Conservation (phyloP, 345 rosid genomes). For the Boechera divaricarpa region DNA sequence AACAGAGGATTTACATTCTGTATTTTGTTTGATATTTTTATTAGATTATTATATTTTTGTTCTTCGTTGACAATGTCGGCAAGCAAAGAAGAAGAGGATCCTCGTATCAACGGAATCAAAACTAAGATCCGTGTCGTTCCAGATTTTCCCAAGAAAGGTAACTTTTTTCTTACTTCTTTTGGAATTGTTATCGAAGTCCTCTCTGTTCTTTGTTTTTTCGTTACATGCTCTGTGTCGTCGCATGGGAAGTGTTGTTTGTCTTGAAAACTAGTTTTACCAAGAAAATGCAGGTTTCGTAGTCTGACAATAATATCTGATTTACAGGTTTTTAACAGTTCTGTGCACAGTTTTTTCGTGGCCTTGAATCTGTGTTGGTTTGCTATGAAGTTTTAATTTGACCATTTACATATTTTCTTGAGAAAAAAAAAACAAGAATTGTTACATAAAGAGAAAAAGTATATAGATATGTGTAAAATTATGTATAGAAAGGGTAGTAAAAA, state of each 20-base stretch:
- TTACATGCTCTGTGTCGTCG: constrained; percentile 32
- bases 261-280: not conserved
- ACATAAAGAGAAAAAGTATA: not conserved
- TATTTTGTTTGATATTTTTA: not conserved
- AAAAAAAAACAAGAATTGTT: constrained; percentile 7
- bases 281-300: constrained; percentile 27
- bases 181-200: not conserved
- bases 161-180: not conserved
- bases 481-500: not conserved
- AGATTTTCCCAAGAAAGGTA: constrained; percentile 83
- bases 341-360: not conserved
- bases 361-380: constrained; percentile 14
- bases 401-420: not conserved
- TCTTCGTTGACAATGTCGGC: constrained; percentile 66
- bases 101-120: constrained; percentile 78
- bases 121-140: constrained; percentile 87
- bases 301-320: not conserved
- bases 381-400: not conserved
- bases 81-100: constrained; percentile 58
- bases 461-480: not conserved
- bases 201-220: not conserved
- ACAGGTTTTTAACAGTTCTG: not conserved
- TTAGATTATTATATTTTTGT: not conserved
- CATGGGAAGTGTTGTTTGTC: constrained; percentile 24
- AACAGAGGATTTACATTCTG: constrained; percentile 17